Evolutionary conservation across 495 filamentous ascomycete species (phyloP).

Genomic region (Penicillium tannophilum): DNA sequence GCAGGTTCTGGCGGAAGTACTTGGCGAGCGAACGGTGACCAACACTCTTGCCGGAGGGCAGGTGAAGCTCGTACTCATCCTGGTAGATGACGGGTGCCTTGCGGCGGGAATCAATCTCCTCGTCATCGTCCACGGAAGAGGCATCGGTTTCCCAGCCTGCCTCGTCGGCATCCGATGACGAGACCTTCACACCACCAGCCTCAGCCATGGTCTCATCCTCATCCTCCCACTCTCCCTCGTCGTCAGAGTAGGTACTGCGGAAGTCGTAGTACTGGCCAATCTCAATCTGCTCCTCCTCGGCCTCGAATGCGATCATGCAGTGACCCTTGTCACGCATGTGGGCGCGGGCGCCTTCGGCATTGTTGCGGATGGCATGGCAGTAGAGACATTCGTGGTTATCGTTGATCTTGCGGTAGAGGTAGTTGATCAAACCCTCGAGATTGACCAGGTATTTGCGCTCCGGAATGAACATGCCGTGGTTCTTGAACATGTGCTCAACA

Average conservation of each 20-base stretch:
- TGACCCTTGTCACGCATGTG: slow-evolving; percentile 98
- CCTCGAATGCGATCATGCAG: slow-evolving; percentile 92
- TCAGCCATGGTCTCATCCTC: slow-evolving; percentile 37
- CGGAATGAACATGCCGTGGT: slow-evolving; percentile 95
- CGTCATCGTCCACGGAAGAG: slow-evolving; percentile 69
- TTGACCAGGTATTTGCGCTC: slow-evolving; percentile 81
- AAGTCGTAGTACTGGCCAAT: slow-evolving; percentile 99
- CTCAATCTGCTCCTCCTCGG: slow-evolving; percentile 87
- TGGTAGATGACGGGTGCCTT: slow-evolving; percentile 72
- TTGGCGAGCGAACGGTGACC: slow-evolving; percentile 83
- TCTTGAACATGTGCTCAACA: slow-evolving; percentile 83
- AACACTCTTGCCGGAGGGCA: slow-evolving; percentile 87
- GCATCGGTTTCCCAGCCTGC: slow-evolving; percentile 93
- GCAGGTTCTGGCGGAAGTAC: slow-evolving; percentile 92
- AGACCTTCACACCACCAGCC: slow-evolving; percentile 43
- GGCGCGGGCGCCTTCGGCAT: slow-evolving; percentile 74
- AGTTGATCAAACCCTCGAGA: slow-evolving; percentile 76
- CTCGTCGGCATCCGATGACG: slow-evolving; percentile 48
- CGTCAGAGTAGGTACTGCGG: slow-evolving; percentile 88
- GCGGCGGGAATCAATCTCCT: slow-evolving; percentile 41
- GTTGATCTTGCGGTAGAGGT: slow-evolving; percentile 72
- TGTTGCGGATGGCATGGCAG: slow-evolving; percentile 77
- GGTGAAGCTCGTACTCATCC: slow-evolving; percentile 88
- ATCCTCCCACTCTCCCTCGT: slow-evolving; percentile 60
- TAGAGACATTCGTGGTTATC: slow-evolving; percentile 80